Base-by-base conservation (phyloP, 768 basidiomycete genomes). In the Tricholoma furcatifolium region DNA sequence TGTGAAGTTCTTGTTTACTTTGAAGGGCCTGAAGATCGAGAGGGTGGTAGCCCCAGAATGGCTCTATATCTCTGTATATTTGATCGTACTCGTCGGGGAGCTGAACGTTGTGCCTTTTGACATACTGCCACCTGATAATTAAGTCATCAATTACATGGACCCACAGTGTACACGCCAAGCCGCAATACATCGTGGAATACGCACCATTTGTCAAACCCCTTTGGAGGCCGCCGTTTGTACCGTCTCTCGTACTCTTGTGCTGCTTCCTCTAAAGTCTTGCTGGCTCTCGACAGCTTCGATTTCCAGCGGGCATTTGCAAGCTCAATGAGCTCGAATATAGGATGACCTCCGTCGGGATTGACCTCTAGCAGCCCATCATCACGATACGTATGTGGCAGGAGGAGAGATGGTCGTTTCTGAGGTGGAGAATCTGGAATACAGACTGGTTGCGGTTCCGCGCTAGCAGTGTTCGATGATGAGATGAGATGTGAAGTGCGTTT, bases 151-250 rank as follows among this genome's bases (percentile, higher is more conserved):
- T 34, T 17, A 34, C 27, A 9, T 24, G 18, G 23, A 43, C 42
- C 14, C 27, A 8, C 17, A 41, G 20, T 17, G 11, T 23, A 6
- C 12, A 6, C 23, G 5, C 8, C 14, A 27, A 27, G 11, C 15
- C 23, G 21, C 18, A 21, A 20, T 6, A n/a, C 36, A 43, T 21
- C 12, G 10, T 11, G 9, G 43, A 80, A 38, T 23, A 70, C 72
- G 72, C 72, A 93, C 93, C 93, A 96, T 30, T 78, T 72, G 64
- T 93, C 92, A 56, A 97, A 98, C 0, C 94, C 94, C 47, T 78
- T 80, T 0, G 95, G 93, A 5, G 94, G 95, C 43, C 81, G 71
- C 39, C 89, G 78, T n/a, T 72, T 75, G 69, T 93, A 94, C 51
- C 92, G 75, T 51, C 78, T 73, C 51, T 72, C 75, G 67, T 98